These are phyloP conservation scores for Hyphochytrium catenoides DNA, from an alignment of 352 stramenopile species.

Conservation along the genomic window DNA sequence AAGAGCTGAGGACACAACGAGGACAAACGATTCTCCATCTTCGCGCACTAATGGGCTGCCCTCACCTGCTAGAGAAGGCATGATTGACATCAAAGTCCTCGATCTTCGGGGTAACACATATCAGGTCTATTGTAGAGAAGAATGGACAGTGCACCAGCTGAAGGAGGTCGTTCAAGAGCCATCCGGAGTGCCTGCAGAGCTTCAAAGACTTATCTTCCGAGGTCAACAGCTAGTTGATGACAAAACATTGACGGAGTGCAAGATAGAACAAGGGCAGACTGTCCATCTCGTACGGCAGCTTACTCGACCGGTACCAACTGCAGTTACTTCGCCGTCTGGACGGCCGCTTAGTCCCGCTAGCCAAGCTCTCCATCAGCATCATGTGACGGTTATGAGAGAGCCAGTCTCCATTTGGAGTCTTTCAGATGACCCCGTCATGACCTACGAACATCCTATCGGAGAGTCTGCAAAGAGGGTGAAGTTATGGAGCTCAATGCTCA, in stretches of 20 bases:
- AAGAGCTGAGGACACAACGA: too few species aligned
- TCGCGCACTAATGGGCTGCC: too few species aligned
- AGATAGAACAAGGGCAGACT: slow-evolving; percentile 67
- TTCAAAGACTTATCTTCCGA: slow-evolving; percentile 71
- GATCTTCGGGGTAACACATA: slow-evolving; percentile 64
- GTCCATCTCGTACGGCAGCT: slow-evolving; percentile 57
- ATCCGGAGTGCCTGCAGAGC: slow-evolving; percentile 29
- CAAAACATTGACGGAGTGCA: slow-evolving; percentile 37
- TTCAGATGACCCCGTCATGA: too few species aligned
- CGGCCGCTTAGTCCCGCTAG: slow-evolving; percentile 11
- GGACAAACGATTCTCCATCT: too few species aligned
- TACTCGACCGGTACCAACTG: slow-evolving; percentile 18
- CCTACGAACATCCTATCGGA: too few species aligned
- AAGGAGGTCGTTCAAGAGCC: slow-evolving; percentile 42
- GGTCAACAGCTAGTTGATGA: slow-evolving; percentile 63
- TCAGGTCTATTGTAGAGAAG: slow-evolving; percentile 26
- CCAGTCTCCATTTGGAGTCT: too few species aligned
- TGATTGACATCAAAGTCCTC: slow-evolving; percentile 37
- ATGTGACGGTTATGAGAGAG: too few species aligned
- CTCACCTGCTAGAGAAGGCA: too few species aligned
- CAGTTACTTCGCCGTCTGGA: not conserved
- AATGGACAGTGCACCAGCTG: slow-evolving; percentile 30
- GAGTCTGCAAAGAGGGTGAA: slow-evolving; percentile 55
- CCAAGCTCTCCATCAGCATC: too few species aligned
- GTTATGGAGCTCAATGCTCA: slow-evolving; percentile 54